Percentiles rank a stretch among this genome's conserved stretches.
Evolutionary conservation across 805 yeast species (phyloP).

Genomic region (Barnettozyma californica): DNA sequence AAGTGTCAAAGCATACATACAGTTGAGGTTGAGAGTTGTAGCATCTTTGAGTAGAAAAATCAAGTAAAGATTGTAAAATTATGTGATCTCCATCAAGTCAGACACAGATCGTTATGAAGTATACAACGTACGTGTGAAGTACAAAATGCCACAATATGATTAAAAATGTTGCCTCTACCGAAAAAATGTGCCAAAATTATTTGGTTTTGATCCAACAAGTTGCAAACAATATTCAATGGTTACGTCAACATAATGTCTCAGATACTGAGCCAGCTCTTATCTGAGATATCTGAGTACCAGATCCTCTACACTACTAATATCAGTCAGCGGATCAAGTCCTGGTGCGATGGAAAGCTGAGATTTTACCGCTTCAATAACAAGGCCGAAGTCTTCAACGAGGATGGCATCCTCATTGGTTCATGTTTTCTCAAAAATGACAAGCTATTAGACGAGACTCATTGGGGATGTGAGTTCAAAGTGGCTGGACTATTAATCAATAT

Average conservation of each 20-base stretch:
- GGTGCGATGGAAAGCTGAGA: constrained; percentile 23
- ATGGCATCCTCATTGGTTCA: constrained; percentile 14
- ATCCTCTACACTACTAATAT: constrained; percentile 19
- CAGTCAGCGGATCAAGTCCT: constrained; percentile 19
- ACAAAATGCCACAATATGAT: background rate
- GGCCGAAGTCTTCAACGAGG: constrained; percentile 15
- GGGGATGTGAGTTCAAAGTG: constrained; percentile 16
- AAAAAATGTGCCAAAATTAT: background rate
- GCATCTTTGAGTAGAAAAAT: too few relatives aligned
- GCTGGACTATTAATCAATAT: constrained; percentile 16
- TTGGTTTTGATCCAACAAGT: background rate
- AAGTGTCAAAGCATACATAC: too few relatives aligned
- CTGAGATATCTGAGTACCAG: constrained; percentile 20
- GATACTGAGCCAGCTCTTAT: constrained; percentile 9
- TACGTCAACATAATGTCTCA: background rate
- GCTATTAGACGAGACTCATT: constrained; percentile 4
- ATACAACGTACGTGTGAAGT: too few relatives aligned
- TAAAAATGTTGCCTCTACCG: background rate
- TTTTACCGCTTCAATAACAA: constrained; percentile 21
- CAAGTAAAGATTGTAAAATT: too few relatives aligned
- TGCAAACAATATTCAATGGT: background rate
- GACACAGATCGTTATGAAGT: too few relatives aligned
- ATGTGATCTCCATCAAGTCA: too few relatives aligned
- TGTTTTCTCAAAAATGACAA: constrained; percentile 13
- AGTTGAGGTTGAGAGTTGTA: too few relatives aligned